Evolutionary conservation across 2,329 filamentous ascomycete genomes (phyloP).

Genomic region (Cryphonectria radicalis): DNA sequence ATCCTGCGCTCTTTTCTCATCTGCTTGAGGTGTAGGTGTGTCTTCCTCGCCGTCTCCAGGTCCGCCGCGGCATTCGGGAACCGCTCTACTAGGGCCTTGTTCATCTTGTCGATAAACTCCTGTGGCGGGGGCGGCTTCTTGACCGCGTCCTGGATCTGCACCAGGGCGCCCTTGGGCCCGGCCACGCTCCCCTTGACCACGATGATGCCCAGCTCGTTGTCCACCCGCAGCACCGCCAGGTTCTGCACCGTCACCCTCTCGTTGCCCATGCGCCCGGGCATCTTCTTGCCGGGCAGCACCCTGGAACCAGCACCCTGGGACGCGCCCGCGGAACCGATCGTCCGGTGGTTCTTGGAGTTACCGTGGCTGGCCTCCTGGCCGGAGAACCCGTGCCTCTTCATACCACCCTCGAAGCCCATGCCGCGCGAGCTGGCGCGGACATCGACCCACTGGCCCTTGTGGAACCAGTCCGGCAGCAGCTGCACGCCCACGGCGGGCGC

Average conservation of each 20-base stretch:
- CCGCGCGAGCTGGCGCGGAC: conserved; percentile 78
- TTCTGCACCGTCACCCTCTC: conserved; percentile 90
- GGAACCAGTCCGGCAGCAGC: conserved; percentile 88
- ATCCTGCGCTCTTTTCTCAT: conserved; percentile 48
- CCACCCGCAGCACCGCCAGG: conserved; percentile 84
- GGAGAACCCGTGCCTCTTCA: conserved; percentile 91
- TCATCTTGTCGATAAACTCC: conserved; percentile 53
- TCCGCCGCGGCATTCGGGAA: conserved; percentile 51
- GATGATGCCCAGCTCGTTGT: conserved; percentile 84
- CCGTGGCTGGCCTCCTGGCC: conserved; percentile 94
- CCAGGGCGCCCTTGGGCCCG: conserved; percentile 83
- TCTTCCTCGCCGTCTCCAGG: conserved; percentile 53
- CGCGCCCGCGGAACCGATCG: conserved; percentile 86
- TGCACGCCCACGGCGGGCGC: conserved; percentile 70
- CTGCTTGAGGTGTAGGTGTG: conserved; percentile 59
- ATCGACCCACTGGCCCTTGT: conserved; percentile 88
- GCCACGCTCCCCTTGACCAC: conserved; percentile 85
- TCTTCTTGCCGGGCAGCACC: conserved; percentile 95
- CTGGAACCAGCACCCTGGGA: conserved; percentile 91
- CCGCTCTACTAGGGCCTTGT: conserved; percentile 49
- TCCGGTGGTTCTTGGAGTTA: conserved; percentile 91
- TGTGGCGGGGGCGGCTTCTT: conserved; percentile 71
- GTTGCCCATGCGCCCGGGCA: conserved; percentile 95
- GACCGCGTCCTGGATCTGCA: conserved; percentile 87
- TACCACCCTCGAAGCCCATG: conserved; percentile 94